A percentile compares a stretch with the other conserved stretches of the same genome.
Conservation (phyloP, 2,329 filamentous ascomycete genomes). For the Purpureocillium lavendulum region DNA sequence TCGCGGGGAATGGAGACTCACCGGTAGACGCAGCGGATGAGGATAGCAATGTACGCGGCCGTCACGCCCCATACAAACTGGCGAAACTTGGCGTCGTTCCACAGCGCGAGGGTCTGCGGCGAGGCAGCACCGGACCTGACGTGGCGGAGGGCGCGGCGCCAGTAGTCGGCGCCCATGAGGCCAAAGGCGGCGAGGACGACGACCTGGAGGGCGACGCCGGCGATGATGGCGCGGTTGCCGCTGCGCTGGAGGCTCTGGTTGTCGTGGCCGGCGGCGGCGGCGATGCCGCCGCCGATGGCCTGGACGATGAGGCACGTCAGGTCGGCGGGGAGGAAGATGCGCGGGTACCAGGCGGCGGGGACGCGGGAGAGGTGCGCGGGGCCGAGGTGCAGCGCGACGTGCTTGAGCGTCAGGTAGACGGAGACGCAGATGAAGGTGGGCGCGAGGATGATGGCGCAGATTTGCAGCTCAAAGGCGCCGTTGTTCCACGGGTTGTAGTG, state of each 20-base stretch:
- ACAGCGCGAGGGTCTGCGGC: conserved; percentile 25
- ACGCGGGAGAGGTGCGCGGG: conserved; percentile 39
- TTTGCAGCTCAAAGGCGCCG: conserved; percentile 48
- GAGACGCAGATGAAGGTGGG: conserved; percentile 53
- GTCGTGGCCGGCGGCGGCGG: conserved; percentile 35
- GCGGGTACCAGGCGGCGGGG: conserved; percentile 42
- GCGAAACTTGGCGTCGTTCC: conserved; percentile 33
- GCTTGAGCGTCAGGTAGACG: conserved; percentile 57
- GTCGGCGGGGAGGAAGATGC: conserved; percentile 52
- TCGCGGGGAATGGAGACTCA: conserved; percentile 17
- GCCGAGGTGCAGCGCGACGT: conserved; percentile 41
- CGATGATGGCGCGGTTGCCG: conserved; percentile 45
- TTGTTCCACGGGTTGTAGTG: conserved; percentile 46
- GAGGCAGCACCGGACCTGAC: conserved; percentile 22
- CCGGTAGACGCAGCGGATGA: conserved; percentile 48
- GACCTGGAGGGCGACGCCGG: conserved; percentile 45
- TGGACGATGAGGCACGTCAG: conserved; percentile 50
- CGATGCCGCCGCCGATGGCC: conserved; percentile 48
- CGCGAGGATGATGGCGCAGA: conserved; percentile 50
- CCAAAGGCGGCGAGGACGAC: conserved; percentile 40
- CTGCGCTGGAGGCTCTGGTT: conserved; percentile 29
- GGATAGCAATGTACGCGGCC: conserved; percentile 34
- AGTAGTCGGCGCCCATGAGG: conserved; percentile 34
- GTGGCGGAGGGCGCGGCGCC: conserved; percentile 29
- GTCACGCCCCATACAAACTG: conserved; percentile 34